phyloP scores from a whole-genome alignment of 805 yeast species.

The Wickerhamiella occidentalis region DNA sequence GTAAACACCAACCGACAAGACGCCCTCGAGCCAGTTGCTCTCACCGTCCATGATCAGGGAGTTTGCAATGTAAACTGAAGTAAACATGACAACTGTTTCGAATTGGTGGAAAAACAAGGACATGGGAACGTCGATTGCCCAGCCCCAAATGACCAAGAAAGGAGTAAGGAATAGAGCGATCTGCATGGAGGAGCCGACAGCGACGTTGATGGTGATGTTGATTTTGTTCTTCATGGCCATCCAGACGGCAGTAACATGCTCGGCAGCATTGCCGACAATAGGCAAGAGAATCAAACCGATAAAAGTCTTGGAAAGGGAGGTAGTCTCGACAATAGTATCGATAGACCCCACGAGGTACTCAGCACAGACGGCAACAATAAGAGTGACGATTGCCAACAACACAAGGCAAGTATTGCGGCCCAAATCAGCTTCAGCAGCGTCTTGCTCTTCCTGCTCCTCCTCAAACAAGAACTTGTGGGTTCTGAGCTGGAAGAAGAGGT shows the following conservation, averaged over 20 bases:
- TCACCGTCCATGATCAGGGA: slow-evolving; percentile 86
- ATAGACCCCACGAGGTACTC: slow-evolving; percentile 89
- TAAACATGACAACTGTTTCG: slow-evolving; percentile 85
- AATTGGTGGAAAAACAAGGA: slow-evolving; percentile 80
- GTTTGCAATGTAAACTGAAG: slow-evolving; percentile 78
- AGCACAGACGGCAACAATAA: slow-evolving; percentile 79
- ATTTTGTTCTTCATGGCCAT: slow-evolving; percentile 90
- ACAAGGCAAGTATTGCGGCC: slow-evolving; percentile 42
- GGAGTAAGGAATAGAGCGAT: slow-evolving; percentile 94
- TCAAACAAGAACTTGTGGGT: slow-evolving; percentile 76
- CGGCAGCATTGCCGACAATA: slow-evolving; percentile 97
- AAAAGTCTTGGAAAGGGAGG: slow-evolving; percentile 87
- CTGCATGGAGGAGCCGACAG: slow-evolving; percentile 90
- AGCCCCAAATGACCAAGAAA: slow-evolving; percentile 86
- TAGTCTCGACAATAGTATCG: slow-evolving; percentile 69
- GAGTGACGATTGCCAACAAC: slow-evolving; percentile 49
- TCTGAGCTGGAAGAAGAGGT: slow-evolving; percentile 74
- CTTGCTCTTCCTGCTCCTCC: slow-evolving; percentile 32
- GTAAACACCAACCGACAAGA: slow-evolving; percentile 79
- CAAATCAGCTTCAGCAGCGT: slow-evolving; percentile 32
- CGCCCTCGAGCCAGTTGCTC: slow-evolving; percentile 95
- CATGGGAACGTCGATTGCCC: slow-evolving; percentile 88
- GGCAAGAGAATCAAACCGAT: slow-evolving; percentile 90
- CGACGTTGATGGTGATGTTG: slow-evolving; percentile 96
- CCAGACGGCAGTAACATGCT: slow-evolving; percentile 90